These are phyloP conservation scores for Chalaropsis ovoidea DNA, from an alignment of 2,329 filamentous ascomycete genomes.

Conservation along the genomic window DNA sequence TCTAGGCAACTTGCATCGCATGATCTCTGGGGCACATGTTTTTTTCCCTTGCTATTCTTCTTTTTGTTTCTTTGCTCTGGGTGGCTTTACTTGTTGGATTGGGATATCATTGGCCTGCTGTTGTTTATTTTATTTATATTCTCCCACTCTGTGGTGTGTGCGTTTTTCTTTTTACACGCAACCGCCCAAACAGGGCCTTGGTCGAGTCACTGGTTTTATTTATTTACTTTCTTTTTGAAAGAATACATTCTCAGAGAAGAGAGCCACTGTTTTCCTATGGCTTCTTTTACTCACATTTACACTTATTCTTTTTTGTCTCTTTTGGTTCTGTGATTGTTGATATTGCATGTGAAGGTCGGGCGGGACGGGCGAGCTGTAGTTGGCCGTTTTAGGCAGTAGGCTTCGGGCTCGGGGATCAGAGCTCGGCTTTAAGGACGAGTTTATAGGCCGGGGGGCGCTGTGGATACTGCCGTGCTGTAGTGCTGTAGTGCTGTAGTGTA, in stretches of 20 bases:
- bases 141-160: conserved; percentile 11
- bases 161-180: not conserved
- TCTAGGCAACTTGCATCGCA: not conserved
- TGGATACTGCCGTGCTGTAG: no score
- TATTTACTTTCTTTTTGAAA: not conserved
- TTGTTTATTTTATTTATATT: conserved; percentile 14
- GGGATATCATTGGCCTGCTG: conserved; percentile 15
- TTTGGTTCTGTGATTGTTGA: no score
- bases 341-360: no score
- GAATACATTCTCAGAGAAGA: not conserved
- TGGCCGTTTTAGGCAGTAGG: not conserved
- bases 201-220: conserved; percentile 6
- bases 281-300: not conserved
- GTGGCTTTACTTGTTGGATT: not conserved
- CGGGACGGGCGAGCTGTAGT: not conserved
- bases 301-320: no score
- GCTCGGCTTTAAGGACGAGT: not conserved
- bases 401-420: not conserved
- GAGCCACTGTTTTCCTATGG: not conserved
- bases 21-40: not conserved
- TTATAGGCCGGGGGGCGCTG: not conserved
- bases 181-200: not conserved
- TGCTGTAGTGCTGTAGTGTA: no score
- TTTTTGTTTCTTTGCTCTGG: conserved; percentile 5
- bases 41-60: conserved; percentile 10